Percentiles rank a stretch among this genome's conserved stretches.
These are phyloP conservation scores for Melanopsichium pennsylvanicum DNA, from an alignment of 1,284 basidiomycete genomes.

Conservation along the genomic window DNA sequence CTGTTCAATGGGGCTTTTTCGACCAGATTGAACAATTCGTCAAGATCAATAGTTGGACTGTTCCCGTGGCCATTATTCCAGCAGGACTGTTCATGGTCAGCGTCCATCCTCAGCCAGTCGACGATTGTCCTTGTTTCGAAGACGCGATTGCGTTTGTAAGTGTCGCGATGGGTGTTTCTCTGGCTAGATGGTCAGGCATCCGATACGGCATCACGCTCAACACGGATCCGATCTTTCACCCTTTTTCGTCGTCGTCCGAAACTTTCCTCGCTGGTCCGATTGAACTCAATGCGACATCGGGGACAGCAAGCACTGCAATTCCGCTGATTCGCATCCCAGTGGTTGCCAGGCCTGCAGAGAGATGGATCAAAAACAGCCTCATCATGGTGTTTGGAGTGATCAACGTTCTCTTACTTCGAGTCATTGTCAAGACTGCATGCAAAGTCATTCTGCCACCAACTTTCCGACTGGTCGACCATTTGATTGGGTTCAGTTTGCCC, in stretches of 20 bases:
- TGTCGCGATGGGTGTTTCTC: conserved; percentile 79
- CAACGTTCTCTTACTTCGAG: conserved; percentile 81
- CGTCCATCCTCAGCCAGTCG: conserved; percentile 83
- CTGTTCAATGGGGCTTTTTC: conserved; percentile 67
- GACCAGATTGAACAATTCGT: conserved; percentile 67
- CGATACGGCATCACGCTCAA: conserved; percentile 18
- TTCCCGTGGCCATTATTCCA: conserved; percentile 76
- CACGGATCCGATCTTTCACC: conserved; percentile 25
- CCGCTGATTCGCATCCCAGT: conserved; percentile 28
- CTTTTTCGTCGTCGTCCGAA: conserved; percentile 9
- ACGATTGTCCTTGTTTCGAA: conserved; percentile 97
- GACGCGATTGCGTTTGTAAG: conserved; percentile 92
- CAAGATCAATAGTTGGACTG: conserved; percentile 67
- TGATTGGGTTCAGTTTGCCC: conserved; percentile 56
- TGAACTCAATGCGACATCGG: background rate
- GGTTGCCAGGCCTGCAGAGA: conserved; percentile 13
- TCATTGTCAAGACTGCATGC: conserved; percentile 68
- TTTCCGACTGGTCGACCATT: conserved; percentile 41
- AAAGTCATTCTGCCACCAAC: conserved; percentile 50
- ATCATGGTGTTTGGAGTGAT: conserved; percentile 71
- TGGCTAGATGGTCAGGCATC: conserved; percentile 73
- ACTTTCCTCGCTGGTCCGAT: background rate
- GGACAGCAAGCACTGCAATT: background rate
- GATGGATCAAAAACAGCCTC: conserved; percentile 31
- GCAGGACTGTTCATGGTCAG: conserved; percentile 76